Conservation (phyloP, 768 basidiomycete genomes). For the Termitomyces sp. region DNA sequence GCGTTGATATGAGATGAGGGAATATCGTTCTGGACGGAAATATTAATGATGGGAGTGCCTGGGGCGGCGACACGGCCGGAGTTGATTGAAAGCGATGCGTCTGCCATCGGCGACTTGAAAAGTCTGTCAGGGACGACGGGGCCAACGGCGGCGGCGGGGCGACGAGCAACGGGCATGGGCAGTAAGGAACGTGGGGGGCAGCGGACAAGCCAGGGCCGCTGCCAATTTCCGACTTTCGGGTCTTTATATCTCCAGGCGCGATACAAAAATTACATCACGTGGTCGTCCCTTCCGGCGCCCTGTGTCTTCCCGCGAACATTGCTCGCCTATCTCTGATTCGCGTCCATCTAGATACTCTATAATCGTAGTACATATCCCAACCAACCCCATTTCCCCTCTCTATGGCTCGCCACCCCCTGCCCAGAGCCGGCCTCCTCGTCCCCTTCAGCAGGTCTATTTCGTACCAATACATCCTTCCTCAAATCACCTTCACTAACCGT, state of each 20-base stretch:
- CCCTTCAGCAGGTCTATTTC: constrained; percentile 7
- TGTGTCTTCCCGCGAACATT: not conserved
- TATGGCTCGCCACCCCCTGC: not conserved
- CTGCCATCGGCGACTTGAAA: constrained; percentile 37
- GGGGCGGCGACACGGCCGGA: constrained; percentile 22
- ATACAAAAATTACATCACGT: constrained; percentile 6
- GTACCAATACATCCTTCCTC: constrained; percentile 12
- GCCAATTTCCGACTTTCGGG: not conserved
- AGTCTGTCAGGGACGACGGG: constrained; percentile 33
- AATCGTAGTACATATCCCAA: constrained; percentile 15
- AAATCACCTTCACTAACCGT: constrained; percentile 50
- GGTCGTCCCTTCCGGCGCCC: not conserved
- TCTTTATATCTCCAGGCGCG: not conserved
- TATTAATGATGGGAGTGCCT: constrained; percentile 50
- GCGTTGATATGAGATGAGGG: constrained; percentile 18
- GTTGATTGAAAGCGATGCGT: constrained; percentile 19
- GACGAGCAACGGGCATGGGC: constrained; percentile 6
- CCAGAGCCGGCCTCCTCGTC: not conserved
- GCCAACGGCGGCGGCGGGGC: constrained; percentile 28
- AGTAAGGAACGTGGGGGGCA: constrained; percentile 3
- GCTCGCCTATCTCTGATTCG: not conserved
- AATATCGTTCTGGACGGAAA: constrained; percentile 30
- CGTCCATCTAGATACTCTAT: not conserved
- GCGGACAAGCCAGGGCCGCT: not conserved
- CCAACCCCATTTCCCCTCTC: constrained; percentile 21